Base-by-base conservation (phyloP, 2,329 filamentous ascomycete genomes). In the Falciphora oryzae region DNA sequence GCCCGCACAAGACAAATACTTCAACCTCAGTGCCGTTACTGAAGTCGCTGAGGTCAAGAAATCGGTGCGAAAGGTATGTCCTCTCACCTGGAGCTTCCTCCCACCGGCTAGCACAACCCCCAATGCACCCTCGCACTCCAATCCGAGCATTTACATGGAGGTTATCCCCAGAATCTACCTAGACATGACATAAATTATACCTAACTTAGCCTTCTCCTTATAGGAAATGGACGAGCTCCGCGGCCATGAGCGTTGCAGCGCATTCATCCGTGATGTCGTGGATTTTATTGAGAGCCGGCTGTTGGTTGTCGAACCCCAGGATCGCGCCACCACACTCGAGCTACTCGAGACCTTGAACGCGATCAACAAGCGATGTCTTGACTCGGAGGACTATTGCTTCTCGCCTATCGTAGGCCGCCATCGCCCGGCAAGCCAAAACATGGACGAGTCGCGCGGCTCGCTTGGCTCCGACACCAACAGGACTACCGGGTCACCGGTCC, bases 1-100 rank as follows among this genome's bases (percentile, higher is more conserved):
- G 61, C 22, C 8, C 38, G 44, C 22, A 18, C 31, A 53, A 11
- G 61, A 62, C 38, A 62, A 56, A 11, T 62, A 44, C 38, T 62
- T 62, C 35, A 61, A 38, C 31, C 60, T 11, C 32, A 32, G 13
- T 16, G 35, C 22, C 6, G n/a, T 28, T 61, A 25, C 22, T 14
- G 25, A 10, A 38, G 38, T 2, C 0, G 35, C 60, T 4, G 13
- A 4, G 18, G 61, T 62, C 27, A 62, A 62, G 44, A 16, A 50
- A 7, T 18, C 38, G 22, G 61, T 62, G 16, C 38, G 22, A 27
- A 57, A 32, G 13, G 61, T 62, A 32, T 8, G 61, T 32, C 27
- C 14, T 2, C 10, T 7, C 11, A 16, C 16, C 18, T 27, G 29
- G 10, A 18, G 4, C 2, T 59, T 7, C 3, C 16, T 59, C 4